Evolutionary conservation across 2,329 filamentous ascomycete genomes (phyloP), one percentile per base, ranked within the genome.

Genomic region (Verticillium zaregamsianum): DNA sequence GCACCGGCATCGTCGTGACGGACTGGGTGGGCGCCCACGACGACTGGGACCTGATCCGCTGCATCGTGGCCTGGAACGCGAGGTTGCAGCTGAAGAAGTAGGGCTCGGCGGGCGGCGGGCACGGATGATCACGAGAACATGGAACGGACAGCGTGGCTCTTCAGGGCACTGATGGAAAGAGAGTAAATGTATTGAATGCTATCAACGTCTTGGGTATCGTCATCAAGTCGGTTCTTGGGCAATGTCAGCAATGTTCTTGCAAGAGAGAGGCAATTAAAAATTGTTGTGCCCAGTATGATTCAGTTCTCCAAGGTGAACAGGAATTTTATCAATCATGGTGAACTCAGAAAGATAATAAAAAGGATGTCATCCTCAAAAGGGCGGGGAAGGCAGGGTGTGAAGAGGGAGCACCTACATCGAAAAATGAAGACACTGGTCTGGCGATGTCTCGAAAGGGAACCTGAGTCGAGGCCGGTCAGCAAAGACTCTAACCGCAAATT

Each of bases 21-120:
- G 95, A 99, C 75, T 97, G 91, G 91, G 93, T 97, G 58, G 95
- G 95, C 2, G 80, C 88, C 64, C 83, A 88, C 65, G 93, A 89
- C 0, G 90, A 98, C 76, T 99, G 94, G 94, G 93, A 97, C 77
- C 76, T 98, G 60, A 86, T 96, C 39, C 85, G 89, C 66, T 91
- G 91, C 75, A 89, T 97, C 68, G 89, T 98, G 7, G 93, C 91
- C 7, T 93, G 96, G 92, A 99, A 99, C 73, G 86, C 90, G 28
- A 89, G 80, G 65, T 70, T 89, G 64, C 81, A 86, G 69, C 68
- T 83, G 59, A 80, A 77, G 68, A 69, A 73, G 61, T 79, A 76
- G 67, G 35, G 40, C n/a, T 5, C 28, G 25, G 17, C 25, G 37
- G 14, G 20, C 35, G 35, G 6, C 28, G 3, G 20, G 35, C 59